Conservation (phyloP, 257 asterid genomes). For the Leptodermis oblonga region DNA sequence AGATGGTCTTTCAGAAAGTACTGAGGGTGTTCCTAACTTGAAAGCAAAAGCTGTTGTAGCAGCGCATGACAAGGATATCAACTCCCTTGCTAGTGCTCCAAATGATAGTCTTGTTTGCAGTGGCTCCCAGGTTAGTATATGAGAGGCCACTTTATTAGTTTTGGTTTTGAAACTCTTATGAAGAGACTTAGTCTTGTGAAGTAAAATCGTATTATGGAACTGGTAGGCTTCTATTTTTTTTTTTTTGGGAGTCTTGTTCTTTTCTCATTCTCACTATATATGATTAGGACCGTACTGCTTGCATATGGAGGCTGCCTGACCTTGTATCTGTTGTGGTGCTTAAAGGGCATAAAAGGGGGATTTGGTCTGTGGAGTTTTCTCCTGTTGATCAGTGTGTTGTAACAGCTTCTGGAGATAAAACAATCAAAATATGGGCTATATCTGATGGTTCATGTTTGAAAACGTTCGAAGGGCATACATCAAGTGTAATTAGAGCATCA, state of each 20-base stretch:
- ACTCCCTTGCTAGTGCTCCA: constrained; percentile 85
- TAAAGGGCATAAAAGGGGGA: constrained; percentile 93
- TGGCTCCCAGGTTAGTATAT: constrained; percentile 83
- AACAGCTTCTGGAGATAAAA: constrained; percentile 95
- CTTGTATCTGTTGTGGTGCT: constrained; percentile 68
- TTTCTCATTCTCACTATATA: constrained; percentile 22
- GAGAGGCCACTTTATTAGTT: background rate
- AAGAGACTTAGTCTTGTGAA: background rate
- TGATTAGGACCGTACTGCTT: constrained; percentile 92
- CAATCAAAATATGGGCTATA: constrained; percentile 89
- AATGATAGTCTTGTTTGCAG: constrained; percentile 95
- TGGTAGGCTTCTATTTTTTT: background rate
- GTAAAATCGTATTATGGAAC: background rate
- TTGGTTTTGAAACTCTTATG: background rate
- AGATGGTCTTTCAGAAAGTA: constrained; percentile 50
- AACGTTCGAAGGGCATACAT: constrained; percentile 93
- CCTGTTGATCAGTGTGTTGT: constrained; percentile 96
- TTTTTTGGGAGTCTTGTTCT: background rate
- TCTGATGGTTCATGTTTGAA: constrained; percentile 88
- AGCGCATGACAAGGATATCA: constrained; percentile 97
- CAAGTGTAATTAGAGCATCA: constrained; percentile 88
- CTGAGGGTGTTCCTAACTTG: constrained; percentile 47
- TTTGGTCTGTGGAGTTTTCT: constrained; percentile 99
- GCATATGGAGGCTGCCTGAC: constrained; percentile 93
- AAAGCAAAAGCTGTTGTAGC: constrained; percentile 86